Percentiles rank a stretch among this genome's conserved stretches.
Evolutionary conservation across 768 basidiomycete genomes (phyloP).

Genomic region (Mycena vitilis): DNA sequence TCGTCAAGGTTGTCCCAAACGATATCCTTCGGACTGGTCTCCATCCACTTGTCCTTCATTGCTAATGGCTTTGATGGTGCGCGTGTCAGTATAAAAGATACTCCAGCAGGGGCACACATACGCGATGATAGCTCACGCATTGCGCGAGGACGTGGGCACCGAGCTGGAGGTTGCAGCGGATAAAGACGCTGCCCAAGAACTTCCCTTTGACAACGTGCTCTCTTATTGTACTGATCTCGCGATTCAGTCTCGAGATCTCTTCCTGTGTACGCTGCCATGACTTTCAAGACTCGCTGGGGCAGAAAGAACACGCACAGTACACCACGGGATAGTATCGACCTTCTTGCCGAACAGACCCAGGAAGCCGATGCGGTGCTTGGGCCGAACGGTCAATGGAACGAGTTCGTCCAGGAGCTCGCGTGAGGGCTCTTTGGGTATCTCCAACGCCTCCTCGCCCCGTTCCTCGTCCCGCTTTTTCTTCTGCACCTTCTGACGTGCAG

Average conservation of each 20-base stretch:
- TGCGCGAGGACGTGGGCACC: slow-evolving; percentile 80
- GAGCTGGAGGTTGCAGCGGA: slow-evolving; percentile 77
- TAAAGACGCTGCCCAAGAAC: slow-evolving; percentile 68
- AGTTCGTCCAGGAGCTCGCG: slow-evolving; percentile 60
- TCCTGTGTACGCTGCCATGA: slow-evolving; percentile 45
- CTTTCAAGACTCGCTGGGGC: background rate
- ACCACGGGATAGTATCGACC: slow-evolving; percentile 77
- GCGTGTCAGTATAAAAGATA: slow-evolving; percentile 12
- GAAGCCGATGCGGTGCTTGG: slow-evolving; percentile 62
- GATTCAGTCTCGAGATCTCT: slow-evolving; percentile 63
- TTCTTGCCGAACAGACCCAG: slow-evolving; percentile 66
- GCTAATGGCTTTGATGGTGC: slow-evolving; percentile 52
- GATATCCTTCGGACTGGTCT: slow-evolving; percentile 65
- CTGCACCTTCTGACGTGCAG: slow-evolving; percentile 47
- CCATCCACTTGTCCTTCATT: slow-evolving; percentile 74
- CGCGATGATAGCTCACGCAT: slow-evolving; percentile 65
- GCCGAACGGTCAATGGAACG: slow-evolving; percentile 61
- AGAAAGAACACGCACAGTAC: slow-evolving; percentile 51
- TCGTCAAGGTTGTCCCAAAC: slow-evolving; percentile 71
- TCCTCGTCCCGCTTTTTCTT: slow-evolving; percentile 46
- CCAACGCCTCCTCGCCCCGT: slow-evolving; percentile 32
- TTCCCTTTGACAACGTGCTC: slow-evolving; percentile 53
- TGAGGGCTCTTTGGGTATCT: slow-evolving; percentile 40
- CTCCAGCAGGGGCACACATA: slow-evolving; percentile 36
- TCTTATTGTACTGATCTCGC: slow-evolving; percentile 54